Conservation (phyloP, 176 grass and related monocot genomes). For the Areca catechu region DNA sequence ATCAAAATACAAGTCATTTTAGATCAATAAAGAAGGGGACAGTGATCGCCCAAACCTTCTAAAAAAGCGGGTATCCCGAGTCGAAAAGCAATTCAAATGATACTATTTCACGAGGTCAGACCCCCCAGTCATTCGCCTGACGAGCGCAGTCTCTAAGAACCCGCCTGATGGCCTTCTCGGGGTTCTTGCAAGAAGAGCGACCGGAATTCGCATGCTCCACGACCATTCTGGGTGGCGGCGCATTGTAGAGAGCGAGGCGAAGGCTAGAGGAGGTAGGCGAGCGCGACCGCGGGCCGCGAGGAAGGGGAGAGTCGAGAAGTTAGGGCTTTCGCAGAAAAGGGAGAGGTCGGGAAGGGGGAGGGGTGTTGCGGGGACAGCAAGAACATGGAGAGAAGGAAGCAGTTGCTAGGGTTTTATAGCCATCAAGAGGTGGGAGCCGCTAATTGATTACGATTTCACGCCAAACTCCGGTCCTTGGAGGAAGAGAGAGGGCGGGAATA, state of each 20-base stretch:
- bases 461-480: too few relatives aligned
- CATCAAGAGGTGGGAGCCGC: too few relatives aligned
- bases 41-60: conserved; percentile 43
- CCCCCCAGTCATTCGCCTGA: conserved; percentile 32
- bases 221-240: conserved; percentile 28
- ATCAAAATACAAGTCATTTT: not conserved
- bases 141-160: conserved; percentile 46
- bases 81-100: conserved; percentile 62
- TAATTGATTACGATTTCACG: too few relatives aligned
- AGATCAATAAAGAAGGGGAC: too few relatives aligned
- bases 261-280: conserved; percentile 2
- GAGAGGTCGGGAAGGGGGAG: not conserved
- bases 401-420: not conserved
- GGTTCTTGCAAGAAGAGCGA: conserved; percentile 63
- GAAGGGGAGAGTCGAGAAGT: not conserved
- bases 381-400: conserved; percentile 1
- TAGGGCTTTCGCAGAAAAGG: conserved; percentile 7
- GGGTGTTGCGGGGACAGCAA: not conserved
- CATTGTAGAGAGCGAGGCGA: conserved; percentile 6
- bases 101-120: conserved; percentile 58
- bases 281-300: not conserved
- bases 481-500: too few relatives aligned
- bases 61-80: conserved; percentile 25
- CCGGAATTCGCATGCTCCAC: conserved; percentile 71
- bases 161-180: conserved; percentile 39